A percentile compares a stretch with the other conserved stretches of the same genome.
Conservation (phyloP, 2,329 filamentous ascomycete species). For the Colletotrichum horii region DNA sequence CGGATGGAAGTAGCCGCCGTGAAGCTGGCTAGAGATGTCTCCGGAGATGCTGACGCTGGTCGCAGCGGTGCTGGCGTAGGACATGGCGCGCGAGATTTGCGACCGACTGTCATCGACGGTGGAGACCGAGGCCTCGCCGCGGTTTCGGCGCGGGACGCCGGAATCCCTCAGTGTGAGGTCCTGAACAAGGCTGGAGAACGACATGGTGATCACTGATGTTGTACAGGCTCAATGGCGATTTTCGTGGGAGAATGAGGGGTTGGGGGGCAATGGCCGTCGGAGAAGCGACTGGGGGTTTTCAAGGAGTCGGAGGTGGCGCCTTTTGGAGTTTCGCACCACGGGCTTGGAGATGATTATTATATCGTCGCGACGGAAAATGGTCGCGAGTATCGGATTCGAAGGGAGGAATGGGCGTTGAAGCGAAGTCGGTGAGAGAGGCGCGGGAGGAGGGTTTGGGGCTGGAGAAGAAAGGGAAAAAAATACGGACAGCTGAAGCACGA, state of each 20-base stretch:
- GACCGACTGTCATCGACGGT: conserved; percentile 66
- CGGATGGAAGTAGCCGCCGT: conserved; percentile 83
- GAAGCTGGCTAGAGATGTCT: conserved; percentile 83
- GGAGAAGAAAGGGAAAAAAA: neutral
- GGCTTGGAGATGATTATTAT: neutral
- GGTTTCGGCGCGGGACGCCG: conserved; percentile 51
- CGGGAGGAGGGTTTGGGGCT: neutral
- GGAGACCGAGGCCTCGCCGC: conserved; percentile 53
- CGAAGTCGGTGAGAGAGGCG: neutral
- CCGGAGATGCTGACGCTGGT: conserved; percentile 73
- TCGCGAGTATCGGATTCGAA: neutral
- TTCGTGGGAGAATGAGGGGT: neutral
- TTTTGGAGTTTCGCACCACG: neutral
- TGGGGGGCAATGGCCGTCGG: neutral
- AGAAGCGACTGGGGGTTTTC: neutral
- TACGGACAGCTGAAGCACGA: neutral
- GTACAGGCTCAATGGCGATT: neutral
- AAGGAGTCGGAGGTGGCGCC: neutral
- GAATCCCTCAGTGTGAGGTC: conserved; percentile 66
- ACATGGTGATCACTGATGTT: conserved; percentile 51
- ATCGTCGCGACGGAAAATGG: neutral
- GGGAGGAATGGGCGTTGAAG: neutral
- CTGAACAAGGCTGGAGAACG: conserved; percentile 71
- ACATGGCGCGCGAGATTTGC: conserved; percentile 68
- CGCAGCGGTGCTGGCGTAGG: conserved; percentile 69